Evolutionary conservation across 2,329 filamentous ascomycete genomes (phyloP), one percentile per base, ranked within the genome.

Genomic region (Colletotrichum musicola): DNA sequence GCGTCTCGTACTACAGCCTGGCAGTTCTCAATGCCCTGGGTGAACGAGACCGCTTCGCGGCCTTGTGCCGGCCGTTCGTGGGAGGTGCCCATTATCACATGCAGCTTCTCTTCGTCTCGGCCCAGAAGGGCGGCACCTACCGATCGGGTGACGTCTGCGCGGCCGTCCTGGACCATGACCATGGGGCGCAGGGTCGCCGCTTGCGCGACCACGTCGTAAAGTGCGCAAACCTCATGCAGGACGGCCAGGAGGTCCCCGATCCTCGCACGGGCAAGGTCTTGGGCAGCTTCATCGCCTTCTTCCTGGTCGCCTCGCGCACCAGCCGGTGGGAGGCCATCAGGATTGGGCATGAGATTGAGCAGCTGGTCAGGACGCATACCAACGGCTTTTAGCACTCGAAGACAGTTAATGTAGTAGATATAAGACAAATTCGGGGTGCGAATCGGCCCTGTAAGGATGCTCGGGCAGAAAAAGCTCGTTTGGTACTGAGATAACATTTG

Each of bases 1-100:
- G 77, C 4, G 74, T 78, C 6, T 75, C 76, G 55, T 77, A 75
- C 59, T 78, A 73, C 50, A 74, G 73, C 2, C 60, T 77, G 40
- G 69, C 71, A 22, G 50, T 77, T 25, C 72, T 76, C 16, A 38
- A 75, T 1, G 74, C 72, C 9, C 10, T 60, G 42, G 42, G 42
- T 12, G 57, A 60, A 25, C 14, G 4, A 7, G 42, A 35, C 6
- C 42, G 42, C 25, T 16, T 42, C 53, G 16, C 6, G n/a, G 6
- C 53, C 1, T 14, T 56, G 4, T 38, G 25, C 14, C 30, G 6
- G 53, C 53, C 53, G 6, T 56, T 56, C 13, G 16, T 40, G 13
- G 30, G 30, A 42, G 38, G 38, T 1, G 38, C 30, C 53, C 53
- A 56, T 3, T 56, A 56, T 30, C 38, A 42, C 14, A 38, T 38